Evolutionary conservation across 495 filamentous ascomycete species (phyloP).

Genomic region (Penicillium lividum): DNA sequence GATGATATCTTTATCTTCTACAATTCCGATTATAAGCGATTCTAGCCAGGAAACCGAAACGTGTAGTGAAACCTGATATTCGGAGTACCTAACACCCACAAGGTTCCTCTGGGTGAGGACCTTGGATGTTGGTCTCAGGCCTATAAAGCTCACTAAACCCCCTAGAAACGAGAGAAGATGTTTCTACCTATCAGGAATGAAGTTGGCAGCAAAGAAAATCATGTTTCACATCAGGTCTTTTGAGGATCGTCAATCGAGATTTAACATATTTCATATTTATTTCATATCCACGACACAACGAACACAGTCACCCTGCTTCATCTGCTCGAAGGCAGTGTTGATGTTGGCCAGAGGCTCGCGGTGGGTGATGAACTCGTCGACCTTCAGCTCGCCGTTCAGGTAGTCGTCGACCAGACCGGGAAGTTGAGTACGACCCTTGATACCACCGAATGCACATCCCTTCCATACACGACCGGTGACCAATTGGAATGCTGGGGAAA

Average conservation of each 20-base stretch:
- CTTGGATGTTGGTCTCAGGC: conserved; percentile 15
- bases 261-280: conserved; percentile 20
- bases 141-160: conserved; percentile 13
- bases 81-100: conserved; percentile 6
- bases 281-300: conserved; percentile 69
- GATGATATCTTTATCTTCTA: neutral
- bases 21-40: conserved; percentile 2
- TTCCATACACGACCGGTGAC: conserved; percentile 98
- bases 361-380: conserved; percentile 99
- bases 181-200: neutral
- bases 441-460: conserved; percentile 95
- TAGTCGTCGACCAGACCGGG: conserved; percentile 89
- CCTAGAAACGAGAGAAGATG: neutral
- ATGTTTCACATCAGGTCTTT: conserved; percentile 32
- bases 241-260: conserved; percentile 15
- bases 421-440: conserved; percentile 95
- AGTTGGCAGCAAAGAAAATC: conserved; percentile 19
- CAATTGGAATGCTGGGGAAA: conserved; percentile 85
- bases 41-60: neutral
- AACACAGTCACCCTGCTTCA: conserved; percentile 96
- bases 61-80: too few species aligned
- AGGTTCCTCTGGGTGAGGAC: conserved; percentile 25
- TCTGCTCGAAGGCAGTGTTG: conserved; percentile 86
- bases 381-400: conserved; percentile 85
- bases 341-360: conserved; percentile 77